Percentiles rank a stretch among this genome's conserved stretches.
Evolutionary conservation across 169 alveolate species (phyloP).

Genomic region (Plasmodium ovale): DNA sequence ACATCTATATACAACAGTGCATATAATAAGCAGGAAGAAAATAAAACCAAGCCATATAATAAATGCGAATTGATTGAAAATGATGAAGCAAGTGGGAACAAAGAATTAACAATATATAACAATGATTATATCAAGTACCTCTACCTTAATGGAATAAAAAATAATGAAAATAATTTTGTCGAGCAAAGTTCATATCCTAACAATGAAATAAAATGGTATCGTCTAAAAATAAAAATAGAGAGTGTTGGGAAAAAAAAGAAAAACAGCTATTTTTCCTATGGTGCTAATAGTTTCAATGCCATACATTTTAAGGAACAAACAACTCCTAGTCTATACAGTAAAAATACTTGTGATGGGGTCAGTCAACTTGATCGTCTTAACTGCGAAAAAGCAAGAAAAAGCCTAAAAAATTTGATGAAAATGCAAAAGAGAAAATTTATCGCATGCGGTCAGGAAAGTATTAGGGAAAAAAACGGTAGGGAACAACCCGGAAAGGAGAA

Average conservation of each 20-base stretch:
- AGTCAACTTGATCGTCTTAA: conserved; percentile 2
- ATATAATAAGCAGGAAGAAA: conserved; percentile 10
- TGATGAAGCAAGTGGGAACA: neutral
- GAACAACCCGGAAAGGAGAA: neutral
- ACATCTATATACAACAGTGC: conserved; percentile 50
- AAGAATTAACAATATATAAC: conserved; percentile 5
- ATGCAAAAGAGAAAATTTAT: conserved; percentile 7
- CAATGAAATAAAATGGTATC: conserved; percentile 59
- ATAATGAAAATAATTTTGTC: conserved; percentile 5
- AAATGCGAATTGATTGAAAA: conserved; percentile 7
- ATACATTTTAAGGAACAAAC: neutral
- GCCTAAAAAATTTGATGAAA: conserved; percentile 10
- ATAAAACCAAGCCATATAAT: neutral
- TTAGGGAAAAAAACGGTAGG: neutral
- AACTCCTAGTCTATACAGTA: neutral
- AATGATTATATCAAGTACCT: conserved; percentile 21
- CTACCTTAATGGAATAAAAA: conserved; percentile 18
- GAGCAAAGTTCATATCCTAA: conserved; percentile 11
- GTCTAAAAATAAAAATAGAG: conserved; percentile 57
- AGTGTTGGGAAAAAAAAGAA: conserved; percentile 35
- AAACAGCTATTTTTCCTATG: neutral
- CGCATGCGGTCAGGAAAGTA: neutral
- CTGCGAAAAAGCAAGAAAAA: neutral
- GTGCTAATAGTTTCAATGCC: neutral
- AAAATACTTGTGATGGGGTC: neutral